These are phyloP conservation scores for Phaeosphaeria sp. DNA, from an alignment of 2,329 filamentous ascomycete species.

Conservation along the genomic window DNA sequence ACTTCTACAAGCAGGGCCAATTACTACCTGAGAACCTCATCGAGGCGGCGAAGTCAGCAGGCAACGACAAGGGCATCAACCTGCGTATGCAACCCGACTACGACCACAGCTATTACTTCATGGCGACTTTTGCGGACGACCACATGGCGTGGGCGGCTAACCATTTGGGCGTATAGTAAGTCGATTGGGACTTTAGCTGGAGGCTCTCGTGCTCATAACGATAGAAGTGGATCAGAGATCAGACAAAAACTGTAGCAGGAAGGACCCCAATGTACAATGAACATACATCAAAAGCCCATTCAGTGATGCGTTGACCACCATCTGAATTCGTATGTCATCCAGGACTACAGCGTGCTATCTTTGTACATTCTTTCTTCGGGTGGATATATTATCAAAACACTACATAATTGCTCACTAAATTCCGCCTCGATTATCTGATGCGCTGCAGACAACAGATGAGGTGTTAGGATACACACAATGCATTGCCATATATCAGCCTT, in stretches of 20 bases:
- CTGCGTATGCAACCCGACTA: constrained; percentile 89
- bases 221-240: constrained; percentile 39
- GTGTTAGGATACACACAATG: too few species aligned
- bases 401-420: too few species aligned
- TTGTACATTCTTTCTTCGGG: too few species aligned
- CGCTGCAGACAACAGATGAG: too few species aligned
- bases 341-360: too few species aligned
- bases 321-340: too few species aligned
- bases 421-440: too few species aligned
- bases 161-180: constrained; percentile 69
- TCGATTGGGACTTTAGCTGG: constrained; percentile 12
- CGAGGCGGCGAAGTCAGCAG: constrained; percentile 76
- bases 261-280: background rate
- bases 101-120: constrained; percentile 98
- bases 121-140: constrained; percentile 87
- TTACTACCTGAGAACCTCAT: constrained; percentile 93
- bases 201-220: constrained; percentile 30
- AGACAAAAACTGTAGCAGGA: constrained; percentile 36
- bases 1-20: constrained; percentile 95
- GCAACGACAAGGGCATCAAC: constrained; percentile 72
- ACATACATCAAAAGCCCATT: background rate
- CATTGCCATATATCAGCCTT: too few species aligned
- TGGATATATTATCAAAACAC: too few species aligned
- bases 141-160: constrained; percentile 93
- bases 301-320: too few species aligned